Evolutionary conservation across 228 moss, liverwort and hornwort genomes (phyloP).

Genomic region (Sphagnum magellanicum): DNA sequence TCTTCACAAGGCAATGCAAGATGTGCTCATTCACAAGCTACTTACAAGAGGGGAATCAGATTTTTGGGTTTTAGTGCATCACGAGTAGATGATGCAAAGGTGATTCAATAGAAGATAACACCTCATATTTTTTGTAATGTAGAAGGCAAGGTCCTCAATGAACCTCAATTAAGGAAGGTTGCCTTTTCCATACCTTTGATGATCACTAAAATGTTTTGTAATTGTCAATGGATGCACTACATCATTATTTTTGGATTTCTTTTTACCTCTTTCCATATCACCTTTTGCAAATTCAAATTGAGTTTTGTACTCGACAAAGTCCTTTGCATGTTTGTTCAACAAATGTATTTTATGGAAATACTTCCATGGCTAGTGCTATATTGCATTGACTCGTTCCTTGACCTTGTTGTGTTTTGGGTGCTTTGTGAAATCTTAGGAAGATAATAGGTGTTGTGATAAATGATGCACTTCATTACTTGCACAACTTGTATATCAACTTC

Average conservation of each 20-base stretch:
- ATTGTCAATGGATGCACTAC: background rate
- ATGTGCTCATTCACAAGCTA: background rate
- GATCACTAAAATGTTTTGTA: background rate
- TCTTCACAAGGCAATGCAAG: background rate
- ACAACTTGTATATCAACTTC: background rate
- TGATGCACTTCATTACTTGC: background rate
- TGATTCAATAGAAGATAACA: background rate
- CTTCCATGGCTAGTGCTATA: background rate
- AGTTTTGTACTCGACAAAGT: background rate
- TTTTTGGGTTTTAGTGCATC: background rate
- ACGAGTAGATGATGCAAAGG: background rate
- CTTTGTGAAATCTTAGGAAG: background rate
- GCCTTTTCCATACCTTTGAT: background rate
- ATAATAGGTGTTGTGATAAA: background rate
- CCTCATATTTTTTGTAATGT: background rate
- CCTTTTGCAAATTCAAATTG: background rate
- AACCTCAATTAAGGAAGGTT: background rate
- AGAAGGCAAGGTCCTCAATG: background rate
- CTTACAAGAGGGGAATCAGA: background rate
- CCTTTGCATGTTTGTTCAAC: background rate
- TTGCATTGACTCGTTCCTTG: background rate
- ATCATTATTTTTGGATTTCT: background rate
- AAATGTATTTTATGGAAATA: background rate
- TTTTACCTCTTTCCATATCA: background rate
- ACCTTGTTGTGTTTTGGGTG: no score